phyloP scores from a whole-genome alignment of 495 filamentous ascomycete genomes.

The Rostrohypoxylon terebratum region DNA sequence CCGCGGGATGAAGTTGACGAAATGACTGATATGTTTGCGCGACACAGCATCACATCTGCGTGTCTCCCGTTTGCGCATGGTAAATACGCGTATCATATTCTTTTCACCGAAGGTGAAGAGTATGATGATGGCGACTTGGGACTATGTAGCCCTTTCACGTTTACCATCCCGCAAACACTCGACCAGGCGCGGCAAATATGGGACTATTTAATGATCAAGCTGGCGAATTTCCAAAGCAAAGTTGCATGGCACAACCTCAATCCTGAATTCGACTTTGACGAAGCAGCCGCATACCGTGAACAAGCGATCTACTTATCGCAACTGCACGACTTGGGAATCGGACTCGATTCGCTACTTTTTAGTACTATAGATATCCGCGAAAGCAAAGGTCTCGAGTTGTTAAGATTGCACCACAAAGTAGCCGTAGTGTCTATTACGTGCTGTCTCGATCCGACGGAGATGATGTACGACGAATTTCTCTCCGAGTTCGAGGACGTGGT shows the following conservation, averaged over 20 bases:
- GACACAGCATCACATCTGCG: slow-evolving; percentile 39
- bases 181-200: slow-evolving; percentile 38
- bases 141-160: slow-evolving; percentile 25
- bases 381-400: slow-evolving; percentile 36
- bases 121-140: slow-evolving; percentile 25
- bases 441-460: slow-evolving; percentile 45
- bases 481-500: slow-evolving; percentile 43
- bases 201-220: slow-evolving; percentile 31
- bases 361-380: slow-evolving; percentile 31
- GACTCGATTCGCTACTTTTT: slow-evolving; percentile 30
- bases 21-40: slow-evolving; percentile 44
- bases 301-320: slow-evolving; percentile 34
- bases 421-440: slow-evolving; percentile 32
- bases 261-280: slow-evolving; percentile 44
- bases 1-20: slow-evolving; percentile 44
- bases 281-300: slow-evolving; percentile 22
- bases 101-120: slow-evolving; percentile 40
- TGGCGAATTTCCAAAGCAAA: slow-evolving; percentile 44
- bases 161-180: slow-evolving; percentile 33
- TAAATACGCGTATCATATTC: slow-evolving; percentile 45
- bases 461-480: slow-evolving; percentile 42
- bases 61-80: slow-evolving; percentile 43
- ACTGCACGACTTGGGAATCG: slow-evolving; percentile 36
- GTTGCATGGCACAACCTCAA: slow-evolving; percentile 37
- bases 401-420: slow-evolving; percentile 33